These are phyloP conservation scores for Typha latifolia DNA, from an alignment of 176 grass and related monocot genomes.

Conservation along the genomic window DNA sequence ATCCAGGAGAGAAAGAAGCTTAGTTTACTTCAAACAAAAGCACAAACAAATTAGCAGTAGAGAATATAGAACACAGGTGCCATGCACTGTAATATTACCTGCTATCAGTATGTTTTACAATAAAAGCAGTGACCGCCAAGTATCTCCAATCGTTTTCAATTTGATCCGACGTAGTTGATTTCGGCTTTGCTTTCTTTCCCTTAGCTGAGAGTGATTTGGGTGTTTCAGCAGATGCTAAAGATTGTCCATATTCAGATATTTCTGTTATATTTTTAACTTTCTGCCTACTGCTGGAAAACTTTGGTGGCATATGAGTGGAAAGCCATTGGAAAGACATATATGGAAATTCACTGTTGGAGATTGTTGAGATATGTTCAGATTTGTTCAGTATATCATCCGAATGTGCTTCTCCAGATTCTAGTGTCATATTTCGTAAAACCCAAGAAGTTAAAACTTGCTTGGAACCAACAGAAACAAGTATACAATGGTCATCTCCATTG, in stretches of 20 bases:
- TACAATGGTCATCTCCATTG: conserved; percentile 27
- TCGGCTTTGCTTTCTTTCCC: conserved; percentile 2
- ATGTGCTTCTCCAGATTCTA: conserved; percentile 6
- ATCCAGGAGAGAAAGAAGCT: conserved; percentile 12
- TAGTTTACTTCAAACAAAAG: neutral
- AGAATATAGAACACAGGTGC: neutral
- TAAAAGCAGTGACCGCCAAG: conserved; percentile 89
- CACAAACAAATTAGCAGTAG: neutral
- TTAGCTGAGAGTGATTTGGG: conserved; percentile 2
- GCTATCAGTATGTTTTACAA: conserved; percentile 48
- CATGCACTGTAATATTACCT: conserved; percentile 32
- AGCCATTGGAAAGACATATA: conserved; percentile 77
- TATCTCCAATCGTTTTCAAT: conserved; percentile 98
- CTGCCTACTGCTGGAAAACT: conserved; percentile 24
- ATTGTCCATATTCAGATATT: conserved; percentile 22
- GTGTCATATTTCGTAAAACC: conserved; percentile 47
- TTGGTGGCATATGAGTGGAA: conserved; percentile 71
- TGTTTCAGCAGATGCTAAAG: conserved; percentile 1
- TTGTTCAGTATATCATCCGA: conserved; percentile 13
- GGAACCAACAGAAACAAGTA: conserved; percentile 92
- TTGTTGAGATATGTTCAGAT: conserved; percentile 20
- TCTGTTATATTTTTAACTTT: conserved; percentile 22
- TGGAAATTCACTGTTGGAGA: conserved; percentile 14
- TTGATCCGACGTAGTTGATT: conserved; percentile 28
- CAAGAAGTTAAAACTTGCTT: conserved; percentile 92